Conservation (phyloP, 2,329 filamentous ascomycete species). For the Colletotrichum trifolii region DNA sequence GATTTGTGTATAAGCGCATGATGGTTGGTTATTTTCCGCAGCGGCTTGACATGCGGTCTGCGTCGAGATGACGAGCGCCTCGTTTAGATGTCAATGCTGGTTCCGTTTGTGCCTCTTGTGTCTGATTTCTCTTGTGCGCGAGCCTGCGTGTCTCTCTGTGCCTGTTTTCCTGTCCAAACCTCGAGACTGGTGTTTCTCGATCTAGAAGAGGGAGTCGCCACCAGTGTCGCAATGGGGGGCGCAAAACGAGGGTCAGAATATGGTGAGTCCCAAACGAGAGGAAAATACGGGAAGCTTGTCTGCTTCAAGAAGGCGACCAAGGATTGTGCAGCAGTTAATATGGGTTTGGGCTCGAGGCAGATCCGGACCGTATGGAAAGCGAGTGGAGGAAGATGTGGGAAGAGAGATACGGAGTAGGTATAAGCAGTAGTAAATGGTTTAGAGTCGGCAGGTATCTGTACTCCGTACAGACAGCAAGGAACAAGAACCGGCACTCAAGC, state of each 20-base stretch:
- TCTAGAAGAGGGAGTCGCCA: conserved; percentile 9
- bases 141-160: background rate
- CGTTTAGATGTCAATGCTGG: conserved; percentile 31
- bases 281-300: conserved; percentile 22
- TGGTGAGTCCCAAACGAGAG: conserved; percentile 16
- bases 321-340: conserved; percentile 31
- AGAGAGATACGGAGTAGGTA: background rate
- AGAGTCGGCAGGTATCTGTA: background rate
- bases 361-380: conserved; percentile 19
- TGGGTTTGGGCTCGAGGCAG: conserved; percentile 21
- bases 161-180: conserved; percentile 3
- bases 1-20: conserved; percentile 28
- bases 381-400: conserved; percentile 19
- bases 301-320: conserved; percentile 32
- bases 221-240: conserved; percentile 21
- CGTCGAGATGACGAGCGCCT: conserved; percentile 5
- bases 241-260: conserved; percentile 18
- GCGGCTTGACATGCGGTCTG: conserved; percentile 13
- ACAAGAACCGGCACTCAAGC: background rate
- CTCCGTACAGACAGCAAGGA: conserved; percentile 11
- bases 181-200: background rate
- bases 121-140: background rate
- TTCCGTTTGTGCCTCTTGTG: background rate
- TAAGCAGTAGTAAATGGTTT: background rate
- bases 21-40: conserved; percentile 26